These are phyloP conservation scores for Yamadazyma mexicana DNA, from an alignment of 1,139 yeast species.

Conservation along the genomic window DNA sequence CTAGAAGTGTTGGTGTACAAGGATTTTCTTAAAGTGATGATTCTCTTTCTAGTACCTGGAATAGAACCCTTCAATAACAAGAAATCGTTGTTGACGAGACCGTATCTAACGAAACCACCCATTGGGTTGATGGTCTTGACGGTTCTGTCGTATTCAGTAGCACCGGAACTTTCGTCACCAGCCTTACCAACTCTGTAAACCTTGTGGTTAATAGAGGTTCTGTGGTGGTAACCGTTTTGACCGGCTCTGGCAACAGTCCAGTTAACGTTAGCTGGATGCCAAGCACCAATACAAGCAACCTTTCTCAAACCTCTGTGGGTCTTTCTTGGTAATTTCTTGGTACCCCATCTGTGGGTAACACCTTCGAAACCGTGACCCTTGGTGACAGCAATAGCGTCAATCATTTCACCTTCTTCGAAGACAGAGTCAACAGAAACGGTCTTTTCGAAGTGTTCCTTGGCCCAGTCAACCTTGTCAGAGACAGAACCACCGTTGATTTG, in stretches of 20 bases:
- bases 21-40: conserved; percentile 97
- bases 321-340: conserved; percentile 99
- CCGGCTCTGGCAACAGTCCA: conserved; percentile 99
- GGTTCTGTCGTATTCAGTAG: conserved; percentile 99
- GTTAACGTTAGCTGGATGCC: conserved; percentile 99
- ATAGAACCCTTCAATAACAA: conserved; percentile 97
- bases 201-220: conserved; percentile 99
- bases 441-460: conserved; percentile 98
- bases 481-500: conserved; percentile 99
- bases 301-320: conserved; percentile 99
- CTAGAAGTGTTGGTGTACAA: conserved; percentile 97
- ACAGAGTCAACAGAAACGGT: conserved; percentile 94
- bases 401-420: conserved; percentile 97
- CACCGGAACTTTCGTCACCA: conserved; percentile 89
- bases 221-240: conserved; percentile 99
- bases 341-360: conserved; percentile 99
- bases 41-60: conserved; percentile 99
- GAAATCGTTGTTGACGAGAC: conserved; percentile 96
- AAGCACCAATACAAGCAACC: conserved; percentile 99
- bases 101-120: conserved; percentile 99
- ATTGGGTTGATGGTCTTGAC: conserved; percentile 98
- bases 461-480: conserved; percentile 98
- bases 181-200: conserved; percentile 98
- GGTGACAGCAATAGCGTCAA: conserved; percentile 98
- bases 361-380: conserved; percentile 99